These are phyloP conservation scores for Pholiota adiposa DNA, from an alignment of 1,284 basidiomycete genomes.

Conservation along the genomic window DNA sequence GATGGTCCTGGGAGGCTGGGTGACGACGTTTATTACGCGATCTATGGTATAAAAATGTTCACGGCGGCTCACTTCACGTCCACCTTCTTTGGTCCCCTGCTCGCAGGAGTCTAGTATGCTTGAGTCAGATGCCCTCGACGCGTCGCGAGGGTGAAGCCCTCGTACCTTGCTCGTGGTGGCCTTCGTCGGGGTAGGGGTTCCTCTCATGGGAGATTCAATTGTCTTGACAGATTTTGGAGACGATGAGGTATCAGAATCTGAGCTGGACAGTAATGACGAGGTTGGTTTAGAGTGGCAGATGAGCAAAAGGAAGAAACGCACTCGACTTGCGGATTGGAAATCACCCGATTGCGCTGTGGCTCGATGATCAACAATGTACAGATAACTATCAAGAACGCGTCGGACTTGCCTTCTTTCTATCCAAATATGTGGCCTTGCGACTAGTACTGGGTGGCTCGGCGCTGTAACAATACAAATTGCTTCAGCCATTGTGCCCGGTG, in stretches of 20 bases:
- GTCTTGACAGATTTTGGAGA: conserved; percentile 13
- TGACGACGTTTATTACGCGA: background rate
- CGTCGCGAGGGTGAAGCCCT: background rate
- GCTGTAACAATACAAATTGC: conserved; percentile 11
- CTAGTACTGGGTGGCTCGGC: conserved; percentile 23
- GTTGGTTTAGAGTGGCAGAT: background rate
- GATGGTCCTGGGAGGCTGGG: conserved; percentile 28
- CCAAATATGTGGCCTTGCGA: conserved; percentile 43
- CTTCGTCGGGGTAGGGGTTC: conserved; percentile 15
- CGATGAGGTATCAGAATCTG: conserved; percentile 23
- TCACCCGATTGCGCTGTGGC: conserved; percentile 20
- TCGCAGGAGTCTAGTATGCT: conserved; percentile 11
- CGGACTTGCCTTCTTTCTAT: conserved; percentile 44
- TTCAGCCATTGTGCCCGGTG: conserved; percentile 8
- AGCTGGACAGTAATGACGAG: conserved; percentile 9
- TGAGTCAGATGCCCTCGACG: background rate
- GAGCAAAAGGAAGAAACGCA: conserved; percentile 14
- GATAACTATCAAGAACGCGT: conserved; percentile 8
- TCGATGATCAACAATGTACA: conserved; percentile 5
- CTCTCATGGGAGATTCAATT: conserved; percentile 13
- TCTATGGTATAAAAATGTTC: background rate
- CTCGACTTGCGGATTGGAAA: conserved; percentile 20
- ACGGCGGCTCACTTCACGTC: conserved; percentile 46
- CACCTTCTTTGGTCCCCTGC: conserved; percentile 39
- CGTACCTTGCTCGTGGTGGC: conserved; percentile 20